A percentile compares a stretch with the other conserved stretches of the same genome.
Evolutionary conservation across 164 flowering plant genomes (phyloP).

Genomic region (Chimonanthus praecox): DNA sequence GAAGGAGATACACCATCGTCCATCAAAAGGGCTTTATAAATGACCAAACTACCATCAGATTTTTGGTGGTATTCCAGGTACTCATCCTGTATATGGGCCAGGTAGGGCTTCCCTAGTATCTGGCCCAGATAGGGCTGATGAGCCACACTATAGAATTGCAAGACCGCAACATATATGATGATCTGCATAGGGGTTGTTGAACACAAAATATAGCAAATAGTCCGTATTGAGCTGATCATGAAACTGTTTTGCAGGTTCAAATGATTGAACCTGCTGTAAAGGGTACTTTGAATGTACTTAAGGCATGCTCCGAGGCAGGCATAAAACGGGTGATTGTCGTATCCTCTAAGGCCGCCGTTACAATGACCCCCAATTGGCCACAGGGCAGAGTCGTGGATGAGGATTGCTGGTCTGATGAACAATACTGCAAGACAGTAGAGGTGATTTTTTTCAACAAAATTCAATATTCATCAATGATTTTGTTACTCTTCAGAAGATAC

Average conservation of each 20-base stretch:
- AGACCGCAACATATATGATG: too few relatives aligned
- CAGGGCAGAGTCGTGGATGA: slow-evolving; percentile 42
- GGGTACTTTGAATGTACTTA: slow-evolving; percentile 52
- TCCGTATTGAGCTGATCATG: not conserved
- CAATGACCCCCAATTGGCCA: slow-evolving; percentile 42
- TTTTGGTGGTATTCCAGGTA: too few relatives aligned
- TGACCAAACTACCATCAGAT: too few relatives aligned
- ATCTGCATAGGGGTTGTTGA: too few relatives aligned
- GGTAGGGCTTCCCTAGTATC: too few relatives aligned
- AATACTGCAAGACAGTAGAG: slow-evolving; percentile 26
- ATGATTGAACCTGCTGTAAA: slow-evolving; percentile 43
- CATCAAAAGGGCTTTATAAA: too few relatives aligned
- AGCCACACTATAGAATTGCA: too few relatives aligned
- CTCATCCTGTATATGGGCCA: too few relatives aligned
- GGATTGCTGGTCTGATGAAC: slow-evolving; percentile 49
- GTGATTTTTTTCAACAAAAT: not conserved
- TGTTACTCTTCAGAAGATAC: not conserved
- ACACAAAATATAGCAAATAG: too few relatives aligned
- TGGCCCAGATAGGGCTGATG: too few relatives aligned
- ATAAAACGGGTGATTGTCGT: slow-evolving; percentile 42
- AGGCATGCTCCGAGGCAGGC: slow-evolving; percentile 41
- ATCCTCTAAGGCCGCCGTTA: slow-evolving; percentile 41
- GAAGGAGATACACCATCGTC: too few relatives aligned
- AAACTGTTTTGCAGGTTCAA: slow-evolving; percentile 31
- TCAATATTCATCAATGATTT: not conserved